Evolutionary conservation across 306 rosid species (phyloP).

Genomic region (Comarum palustre): DNA sequence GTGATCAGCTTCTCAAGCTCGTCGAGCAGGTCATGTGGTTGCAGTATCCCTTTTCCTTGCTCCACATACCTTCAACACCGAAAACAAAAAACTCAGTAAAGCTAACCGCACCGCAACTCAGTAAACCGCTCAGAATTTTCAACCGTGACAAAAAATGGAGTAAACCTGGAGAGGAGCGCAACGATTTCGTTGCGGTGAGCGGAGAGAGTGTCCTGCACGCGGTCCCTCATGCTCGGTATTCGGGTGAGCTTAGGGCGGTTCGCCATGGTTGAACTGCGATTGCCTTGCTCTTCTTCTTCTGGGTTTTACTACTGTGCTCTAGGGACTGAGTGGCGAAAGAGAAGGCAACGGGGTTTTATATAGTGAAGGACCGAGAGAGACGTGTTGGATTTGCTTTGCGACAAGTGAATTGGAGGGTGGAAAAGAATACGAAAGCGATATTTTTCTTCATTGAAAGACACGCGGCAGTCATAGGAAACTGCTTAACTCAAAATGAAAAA

Average conservation of each 20-base stretch:
- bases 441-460: not conserved
- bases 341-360: not conserved
- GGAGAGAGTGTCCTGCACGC: conserved; percentile 74
- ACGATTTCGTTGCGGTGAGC: conserved; percentile 83
- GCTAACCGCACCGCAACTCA: not conserved
- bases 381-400: not conserved
- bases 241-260: conserved; percentile 46
- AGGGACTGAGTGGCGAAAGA: not conserved
- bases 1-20: conserved; percentile 53
- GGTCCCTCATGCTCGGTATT: conserved; percentile 64
- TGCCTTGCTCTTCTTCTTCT: conserved; percentile 1
- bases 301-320: not conserved
- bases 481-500: no score
- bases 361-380: not conserved
- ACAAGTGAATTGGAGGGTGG: not conserved
- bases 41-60: conserved; percentile 84
- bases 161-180: conserved; percentile 85
- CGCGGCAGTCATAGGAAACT: no score
- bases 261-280: conserved; percentile 36
- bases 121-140: not conserved
- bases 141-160: not conserved
- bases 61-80: conserved; percentile 60
- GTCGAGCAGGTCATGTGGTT: conserved; percentile 77
- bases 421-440: no score
- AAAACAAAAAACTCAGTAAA: not conserved